Conservation (phyloP, 306 rosid genomes). For the Boehmeria nivea region DNA sequence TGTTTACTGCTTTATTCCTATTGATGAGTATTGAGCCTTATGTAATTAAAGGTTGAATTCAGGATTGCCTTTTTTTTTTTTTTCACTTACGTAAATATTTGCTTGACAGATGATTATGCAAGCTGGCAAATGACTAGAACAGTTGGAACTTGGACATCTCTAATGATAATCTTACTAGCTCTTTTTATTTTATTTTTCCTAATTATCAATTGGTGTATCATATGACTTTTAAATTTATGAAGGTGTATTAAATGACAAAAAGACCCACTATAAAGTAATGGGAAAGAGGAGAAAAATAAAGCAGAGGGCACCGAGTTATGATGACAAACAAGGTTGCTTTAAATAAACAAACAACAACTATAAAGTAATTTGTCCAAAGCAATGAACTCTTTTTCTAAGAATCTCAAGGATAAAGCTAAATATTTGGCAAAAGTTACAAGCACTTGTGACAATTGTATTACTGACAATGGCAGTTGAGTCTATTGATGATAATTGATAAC, state of each 20-base stretch:
- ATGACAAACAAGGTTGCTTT: constrained; percentile 15
- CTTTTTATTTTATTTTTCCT: not conserved
- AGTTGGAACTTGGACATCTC: not conserved
- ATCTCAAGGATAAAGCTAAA: not conserved
- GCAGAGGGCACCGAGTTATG: constrained; percentile 4
- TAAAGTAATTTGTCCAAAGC: not conserved
- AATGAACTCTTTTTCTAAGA: constrained; percentile 1
- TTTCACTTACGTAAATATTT: not conserved
- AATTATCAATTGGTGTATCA: constrained; percentile 1
- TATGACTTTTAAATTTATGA: not conserved
- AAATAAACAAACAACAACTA: not conserved
- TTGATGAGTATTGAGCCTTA: too few relatives aligned
- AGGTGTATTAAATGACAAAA: constrained; percentile 6
- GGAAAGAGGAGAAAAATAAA: not conserved
- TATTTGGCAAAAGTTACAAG: not conserved
- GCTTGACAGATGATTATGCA: not conserved
- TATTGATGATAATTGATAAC: too few relatives aligned
- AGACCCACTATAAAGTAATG: constrained; percentile 1
- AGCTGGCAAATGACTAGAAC: constrained; percentile 7
- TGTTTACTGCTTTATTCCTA: not conserved
- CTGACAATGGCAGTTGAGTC: not conserved
- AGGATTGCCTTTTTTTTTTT: not conserved
- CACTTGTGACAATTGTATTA: not conserved
- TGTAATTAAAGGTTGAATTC: not conserved
- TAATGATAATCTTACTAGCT: not conserved